These are phyloP conservation scores for Pyrenula aspistea DNA, from an alignment of 495 filamentous ascomycete genomes.

Conservation along the genomic window DNA sequence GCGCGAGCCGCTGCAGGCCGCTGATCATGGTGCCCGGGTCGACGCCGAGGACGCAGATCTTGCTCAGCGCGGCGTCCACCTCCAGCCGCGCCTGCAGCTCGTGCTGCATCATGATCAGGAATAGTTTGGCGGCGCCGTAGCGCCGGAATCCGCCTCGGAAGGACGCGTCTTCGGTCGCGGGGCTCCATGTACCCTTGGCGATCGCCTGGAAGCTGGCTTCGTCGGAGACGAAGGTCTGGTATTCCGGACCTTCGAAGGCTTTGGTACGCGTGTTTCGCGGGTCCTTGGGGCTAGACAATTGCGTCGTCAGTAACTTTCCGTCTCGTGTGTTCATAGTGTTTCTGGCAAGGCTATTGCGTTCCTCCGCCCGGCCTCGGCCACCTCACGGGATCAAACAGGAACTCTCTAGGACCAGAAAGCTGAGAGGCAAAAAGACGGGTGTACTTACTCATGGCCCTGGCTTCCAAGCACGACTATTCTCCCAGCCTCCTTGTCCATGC, in stretches of 20 bases:
- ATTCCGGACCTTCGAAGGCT: conserved; percentile 13
- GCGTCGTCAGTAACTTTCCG: not conserved
- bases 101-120: conserved; percentile 26
- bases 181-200: conserved; percentile 22
- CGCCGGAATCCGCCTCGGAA: conserved; percentile 17
- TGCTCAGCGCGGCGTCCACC: conserved; percentile 16
- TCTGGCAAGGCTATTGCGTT: too few relatives aligned
- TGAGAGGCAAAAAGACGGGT: not conserved
- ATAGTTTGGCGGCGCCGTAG: conserved; percentile 26
- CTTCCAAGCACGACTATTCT: conserved; percentile 30
- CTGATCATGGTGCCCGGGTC: conserved; percentile 25
- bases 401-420: conserved; percentile 2
- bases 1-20: conserved; percentile 11
- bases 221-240: conserved; percentile 13
- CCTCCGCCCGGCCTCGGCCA: too few relatives aligned
- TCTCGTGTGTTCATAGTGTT: not conserved
- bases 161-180: conserved; percentile 8
- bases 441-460: conserved; percentile 22
- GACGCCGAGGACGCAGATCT: conserved; percentile 16
- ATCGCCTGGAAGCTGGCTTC: conserved; percentile 10
- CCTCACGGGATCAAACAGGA: too few relatives aligned
- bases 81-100: conserved; percentile 20
- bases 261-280: not conserved
- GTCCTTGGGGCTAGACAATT: not conserved
- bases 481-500: conserved; percentile 27